Evolutionary conservation across 1,139 yeast species (phyloP).

Genomic region (Yamadazyma conglobata): DNA sequence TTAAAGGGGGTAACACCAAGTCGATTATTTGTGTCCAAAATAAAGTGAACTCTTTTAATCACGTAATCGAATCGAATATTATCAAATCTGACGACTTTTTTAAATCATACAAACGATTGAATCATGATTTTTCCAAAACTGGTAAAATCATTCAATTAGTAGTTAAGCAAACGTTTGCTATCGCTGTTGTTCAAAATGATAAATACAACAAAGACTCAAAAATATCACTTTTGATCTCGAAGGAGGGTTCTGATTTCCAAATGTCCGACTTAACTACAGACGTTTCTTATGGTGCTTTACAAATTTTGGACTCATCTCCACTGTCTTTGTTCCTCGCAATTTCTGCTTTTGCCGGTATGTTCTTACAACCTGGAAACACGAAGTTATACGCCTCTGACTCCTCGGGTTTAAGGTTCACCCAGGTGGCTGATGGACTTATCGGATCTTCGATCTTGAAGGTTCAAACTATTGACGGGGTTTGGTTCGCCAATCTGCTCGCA

Average conservation of each 20-base stretch:
- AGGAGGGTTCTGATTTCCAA: slow-evolving; percentile 51
- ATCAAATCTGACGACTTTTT: slow-evolving; percentile 55
- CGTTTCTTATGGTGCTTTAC: slow-evolving; percentile 41
- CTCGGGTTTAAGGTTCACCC: slow-evolving; percentile 54
- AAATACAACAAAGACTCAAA: slow-evolving; percentile 39
- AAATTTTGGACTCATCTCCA: slow-evolving; percentile 54
- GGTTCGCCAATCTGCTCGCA: slow-evolving; percentile 51
- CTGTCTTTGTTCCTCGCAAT: slow-evolving; percentile 54
- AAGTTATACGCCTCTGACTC: slow-evolving; percentile 60
- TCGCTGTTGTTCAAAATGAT: slow-evolving; percentile 51
- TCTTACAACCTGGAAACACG: slow-evolving; percentile 22
- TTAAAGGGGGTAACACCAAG: slow-evolving; percentile 36
- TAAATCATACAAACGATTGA: slow-evolving; percentile 26
- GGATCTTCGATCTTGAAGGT: slow-evolving; percentile 48
- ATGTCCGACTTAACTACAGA: slow-evolving; percentile 52
- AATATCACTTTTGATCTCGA: slow-evolving; percentile 53
- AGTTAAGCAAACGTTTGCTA: slow-evolving; percentile 49
- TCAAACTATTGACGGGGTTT: slow-evolving; percentile 65
- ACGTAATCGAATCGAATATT: slow-evolving; percentile 40
- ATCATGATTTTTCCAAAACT: slow-evolving; percentile 23
- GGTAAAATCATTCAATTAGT: slow-evolving; percentile 46
- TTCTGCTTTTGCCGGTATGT: slow-evolving; percentile 19
- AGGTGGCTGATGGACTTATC: slow-evolving; percentile 42
- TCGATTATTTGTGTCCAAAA: slow-evolving; percentile 50
- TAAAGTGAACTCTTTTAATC: slow-evolving; percentile 41